phyloP scores from a whole-genome alignment of 306 rosid species.

The Ochetophila trinervis region DNA sequence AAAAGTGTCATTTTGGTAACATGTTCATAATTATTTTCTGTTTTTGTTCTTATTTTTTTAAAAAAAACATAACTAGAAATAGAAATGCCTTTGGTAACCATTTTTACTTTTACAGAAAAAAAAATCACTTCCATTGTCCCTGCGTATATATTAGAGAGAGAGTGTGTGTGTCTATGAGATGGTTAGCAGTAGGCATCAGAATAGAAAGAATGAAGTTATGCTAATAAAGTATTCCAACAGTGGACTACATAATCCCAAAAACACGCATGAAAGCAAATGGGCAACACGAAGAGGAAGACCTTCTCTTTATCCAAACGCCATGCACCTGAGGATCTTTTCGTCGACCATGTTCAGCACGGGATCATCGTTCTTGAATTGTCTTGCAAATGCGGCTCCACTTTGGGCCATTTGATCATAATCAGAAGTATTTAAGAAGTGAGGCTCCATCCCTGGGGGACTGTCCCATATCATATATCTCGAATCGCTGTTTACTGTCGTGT shows the following conservation, averaged over 20 bases:
- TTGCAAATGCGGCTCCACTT: conserved; percentile 87
- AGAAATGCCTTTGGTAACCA: no score
- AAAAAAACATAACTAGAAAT: no score
- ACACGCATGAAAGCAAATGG: conserved; percentile 35
- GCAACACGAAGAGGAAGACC: conserved; percentile 38
- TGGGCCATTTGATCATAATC: conserved; percentile 62
- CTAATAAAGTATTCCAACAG: conserved; percentile 18
- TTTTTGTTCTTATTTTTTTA: no score
- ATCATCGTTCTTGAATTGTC: conserved; percentile 60
- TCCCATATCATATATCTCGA: conserved; percentile 88
- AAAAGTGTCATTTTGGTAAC: no score
- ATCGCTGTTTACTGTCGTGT: conserved; percentile 82
- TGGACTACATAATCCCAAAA: conserved; percentile 19
- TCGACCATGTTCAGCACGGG: conserved; percentile 75
- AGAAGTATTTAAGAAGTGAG: conserved; percentile 66
- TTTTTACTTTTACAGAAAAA: no score
- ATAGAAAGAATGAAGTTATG: no score
- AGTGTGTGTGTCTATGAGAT: no score
- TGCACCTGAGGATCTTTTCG: conserved; percentile 68
- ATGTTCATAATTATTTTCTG: no score
- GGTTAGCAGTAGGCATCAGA: no score
- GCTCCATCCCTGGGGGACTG: conserved; percentile 87
- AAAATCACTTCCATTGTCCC: no score
- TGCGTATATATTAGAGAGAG: no score
- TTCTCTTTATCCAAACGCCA: conserved; percentile 62